Evolutionary conservation across 78 protist genomes (phyloP).

Genomic region (Polysphondylium violaceum): DNA sequence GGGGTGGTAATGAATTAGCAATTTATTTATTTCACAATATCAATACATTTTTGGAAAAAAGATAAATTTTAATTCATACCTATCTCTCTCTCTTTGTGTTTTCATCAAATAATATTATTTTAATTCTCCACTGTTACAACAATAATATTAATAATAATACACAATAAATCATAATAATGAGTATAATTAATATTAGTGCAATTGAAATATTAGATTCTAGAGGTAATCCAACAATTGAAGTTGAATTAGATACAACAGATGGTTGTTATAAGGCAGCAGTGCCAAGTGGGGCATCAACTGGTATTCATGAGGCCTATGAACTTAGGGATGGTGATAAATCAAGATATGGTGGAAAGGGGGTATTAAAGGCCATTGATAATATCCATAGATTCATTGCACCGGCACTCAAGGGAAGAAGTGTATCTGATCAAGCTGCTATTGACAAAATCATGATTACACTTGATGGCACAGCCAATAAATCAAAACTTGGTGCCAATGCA

Average conservation of each 20-base stretch:
- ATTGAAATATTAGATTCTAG: conserved; percentile 39
- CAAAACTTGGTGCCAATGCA: conserved; percentile 99
- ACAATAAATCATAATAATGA: not conserved
- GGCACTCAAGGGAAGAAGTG: conserved; percentile 91
- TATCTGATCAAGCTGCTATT: conserved; percentile 89
- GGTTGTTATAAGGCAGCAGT: not conserved
- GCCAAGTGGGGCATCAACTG: conserved; percentile 25
- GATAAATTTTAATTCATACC: too few species aligned
- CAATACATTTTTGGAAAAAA: too few species aligned
- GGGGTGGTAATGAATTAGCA: too few species aligned
- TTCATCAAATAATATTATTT: too few species aligned
- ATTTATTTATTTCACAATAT: too few species aligned
- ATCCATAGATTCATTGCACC: conserved; percentile 91
- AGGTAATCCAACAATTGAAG: conserved; percentile 35
- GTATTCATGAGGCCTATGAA: conserved; percentile 8
- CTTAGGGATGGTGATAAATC: conserved; percentile 87
- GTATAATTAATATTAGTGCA: conserved; percentile 13
- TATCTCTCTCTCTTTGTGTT: too few species aligned
- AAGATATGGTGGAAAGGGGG: conserved; percentile 97
- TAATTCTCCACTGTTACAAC: too few species aligned
- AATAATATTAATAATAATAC: too few species aligned
- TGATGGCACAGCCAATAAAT: conserved; percentile 97
- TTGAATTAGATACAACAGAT: not conserved
- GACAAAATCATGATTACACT: conserved; percentile 92
- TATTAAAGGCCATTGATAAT: conserved; percentile 40